Base-by-base conservation (phyloP, 805 yeast species). In the Metschnikowia borealis region DNA sequence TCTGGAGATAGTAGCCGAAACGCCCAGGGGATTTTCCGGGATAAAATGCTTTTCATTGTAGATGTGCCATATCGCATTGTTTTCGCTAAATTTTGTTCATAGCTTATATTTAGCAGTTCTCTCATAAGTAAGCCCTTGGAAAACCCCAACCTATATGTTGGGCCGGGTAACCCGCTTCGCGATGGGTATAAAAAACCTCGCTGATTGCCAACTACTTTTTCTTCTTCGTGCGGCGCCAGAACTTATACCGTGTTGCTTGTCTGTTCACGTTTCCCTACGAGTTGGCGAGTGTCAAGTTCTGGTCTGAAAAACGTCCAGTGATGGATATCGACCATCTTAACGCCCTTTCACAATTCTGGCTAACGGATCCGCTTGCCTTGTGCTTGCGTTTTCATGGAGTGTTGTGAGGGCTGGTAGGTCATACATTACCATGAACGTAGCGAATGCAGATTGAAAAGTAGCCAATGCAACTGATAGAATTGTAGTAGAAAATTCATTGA, bases 241-340 rank as follows among this genome's bases (percentile, higher is more conserved):
- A 68, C 78, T 71, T 65, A 65, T 66, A 70, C 78, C 77, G 78
- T 73, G 78, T 73, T 73, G 77, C 75, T 73, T 73, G 77, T 72
- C 76, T 68, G 66, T 69, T 72, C 69, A 67, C 67, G 70, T 57
- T 61, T 67, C 66, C 75, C 71, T 49, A 72, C 77, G 75, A 72
- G 71, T 66, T 63, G 76, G 75, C 76, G 71, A 73, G 77, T 74
- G 77, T 73, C 78, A 72, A 69, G 78, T 70, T 67, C 66, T 63
- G 77, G 78, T 75, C 75, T 71, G 76, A 73, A 65, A 50, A 69
- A 68, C 54, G 64, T 70, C 72, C 73, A 62, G 64, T 60, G 63
- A 60, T 65, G 67, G 67, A 57, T 51, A 58, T 40, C 54, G 78
- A 69, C 69, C 76, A 69, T 73, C 78, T 73, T 64, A 73, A 63